These are phyloP conservation scores for Macroventuria anomochaeta DNA, from an alignment of 2,329 filamentous ascomycete species.

Conservation along the genomic window DNA sequence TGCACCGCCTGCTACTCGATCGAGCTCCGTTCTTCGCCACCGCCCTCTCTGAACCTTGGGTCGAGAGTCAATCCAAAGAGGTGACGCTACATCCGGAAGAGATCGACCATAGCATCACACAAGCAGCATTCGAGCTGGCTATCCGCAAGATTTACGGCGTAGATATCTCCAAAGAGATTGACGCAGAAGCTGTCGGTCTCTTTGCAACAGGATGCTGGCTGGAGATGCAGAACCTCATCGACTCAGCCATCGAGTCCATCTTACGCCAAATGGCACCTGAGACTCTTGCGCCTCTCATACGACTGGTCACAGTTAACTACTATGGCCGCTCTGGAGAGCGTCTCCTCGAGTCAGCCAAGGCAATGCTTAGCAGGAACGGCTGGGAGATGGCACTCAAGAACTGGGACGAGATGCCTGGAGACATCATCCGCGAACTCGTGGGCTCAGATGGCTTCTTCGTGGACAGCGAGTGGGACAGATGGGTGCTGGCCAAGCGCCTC, in stretches of 20 bases:
- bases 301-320: slow-evolving; percentile 62
- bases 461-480: slow-evolving; percentile 64
- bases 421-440: slow-evolving; percentile 64
- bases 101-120: slow-evolving; percentile 61
- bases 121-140: slow-evolving; percentile 61
- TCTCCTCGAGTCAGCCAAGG: slow-evolving; percentile 63
- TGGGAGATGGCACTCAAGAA: slow-evolving; percentile 62
- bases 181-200: slow-evolving; percentile 60
- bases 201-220: slow-evolving; percentile 65
- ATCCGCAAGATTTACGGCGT: slow-evolving; percentile 62
- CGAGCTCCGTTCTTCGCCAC: slow-evolving; percentile 63
- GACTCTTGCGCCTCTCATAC: slow-evolving; percentile 58
- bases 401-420: slow-evolving; percentile 65
- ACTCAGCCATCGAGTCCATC: slow-evolving; percentile 61
- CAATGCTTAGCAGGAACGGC: slow-evolving; percentile 64
- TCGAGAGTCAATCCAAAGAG: slow-evolving; percentile 60
- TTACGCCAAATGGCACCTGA: slow-evolving; percentile 61
- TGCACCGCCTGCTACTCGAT: slow-evolving; percentile 63
- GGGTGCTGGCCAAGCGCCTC: slow-evolving; percentile 62
- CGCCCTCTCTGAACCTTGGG: slow-evolving; percentile 62
- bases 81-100: slow-evolving; percentile 61
- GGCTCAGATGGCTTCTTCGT: slow-evolving; percentile 66
- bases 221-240: slow-evolving; percentile 63
- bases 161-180: slow-evolving; percentile 56
- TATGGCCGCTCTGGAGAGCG: slow-evolving; percentile 63